A percentile compares a stretch with the other conserved stretches of the same genome.
phyloP scores from a whole-genome alignment of 768 basidiomycete genomes.

The Cyclocybe cylindracea region DNA sequence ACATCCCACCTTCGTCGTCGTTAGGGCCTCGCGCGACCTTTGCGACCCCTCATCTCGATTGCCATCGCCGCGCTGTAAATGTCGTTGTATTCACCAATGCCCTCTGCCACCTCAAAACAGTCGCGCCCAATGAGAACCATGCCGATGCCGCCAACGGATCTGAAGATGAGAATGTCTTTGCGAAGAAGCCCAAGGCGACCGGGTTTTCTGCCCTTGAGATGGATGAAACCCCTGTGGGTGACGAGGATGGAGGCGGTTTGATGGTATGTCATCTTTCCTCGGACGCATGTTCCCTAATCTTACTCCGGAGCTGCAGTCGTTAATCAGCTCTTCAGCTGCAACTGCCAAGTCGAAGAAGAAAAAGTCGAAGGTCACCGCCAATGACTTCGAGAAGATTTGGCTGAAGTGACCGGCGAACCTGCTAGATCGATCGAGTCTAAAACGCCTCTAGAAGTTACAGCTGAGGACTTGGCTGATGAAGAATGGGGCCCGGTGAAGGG shows the following conservation, averaged over 20 bases:
- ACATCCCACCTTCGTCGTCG: no score
- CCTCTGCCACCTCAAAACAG: no score
- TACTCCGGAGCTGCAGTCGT: constrained; percentile 43
- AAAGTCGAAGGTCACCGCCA: constrained; percentile 40
- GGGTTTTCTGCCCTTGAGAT: constrained; percentile 55
- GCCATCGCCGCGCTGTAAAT: no score
- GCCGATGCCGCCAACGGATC: constrained; percentile 31
- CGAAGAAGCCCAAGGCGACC: constrained; percentile 24
- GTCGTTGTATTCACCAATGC: no score
- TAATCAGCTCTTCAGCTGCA: constrained; percentile 36
- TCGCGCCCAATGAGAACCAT: constrained; percentile 39
- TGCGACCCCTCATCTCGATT: no score
- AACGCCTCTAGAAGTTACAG: constrained; percentile 51
- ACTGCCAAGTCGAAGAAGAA: constrained; percentile 58
- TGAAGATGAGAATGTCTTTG: constrained; percentile 42
- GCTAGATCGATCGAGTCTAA: constrained; percentile 31
- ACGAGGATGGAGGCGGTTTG: constrained; percentile 65
- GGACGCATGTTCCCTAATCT: constrained; percentile 2
- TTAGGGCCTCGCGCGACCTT: no score
- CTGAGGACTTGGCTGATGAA: constrained; percentile 75
- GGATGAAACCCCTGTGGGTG: constrained; percentile 41
- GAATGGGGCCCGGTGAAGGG: constrained; percentile 68
- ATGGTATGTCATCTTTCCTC: constrained; percentile 52
- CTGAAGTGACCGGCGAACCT: constrained; percentile 16
- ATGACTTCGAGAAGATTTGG: constrained; percentile 29